Percentiles rank a stretch among this genome's conserved stretches.
phyloP scores from a whole-genome alignment of 2,329 filamentous ascomycete species.

The Aureobasidium lini region DNA sequence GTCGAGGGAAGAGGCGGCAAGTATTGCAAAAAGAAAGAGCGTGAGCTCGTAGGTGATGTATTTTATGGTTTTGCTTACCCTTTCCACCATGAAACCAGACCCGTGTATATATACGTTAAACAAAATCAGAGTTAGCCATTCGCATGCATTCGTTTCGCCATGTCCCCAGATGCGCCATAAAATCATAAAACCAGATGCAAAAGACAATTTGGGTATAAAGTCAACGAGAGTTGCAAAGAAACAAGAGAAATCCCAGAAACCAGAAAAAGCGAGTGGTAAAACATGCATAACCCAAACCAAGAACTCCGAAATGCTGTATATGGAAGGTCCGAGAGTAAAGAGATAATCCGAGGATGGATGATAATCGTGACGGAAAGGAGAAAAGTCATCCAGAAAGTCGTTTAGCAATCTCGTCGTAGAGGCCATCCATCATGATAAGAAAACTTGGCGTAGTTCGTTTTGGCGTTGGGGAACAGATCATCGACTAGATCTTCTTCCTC shows the following conservation, averaged over 20 bases:
- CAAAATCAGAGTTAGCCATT: background rate
- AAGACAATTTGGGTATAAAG: background rate
- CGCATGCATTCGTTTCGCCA: background rate
- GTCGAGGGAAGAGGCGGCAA: background rate
- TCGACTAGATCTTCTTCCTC: conserved; percentile 8
- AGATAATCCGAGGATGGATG: background rate
- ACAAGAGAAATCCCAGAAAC: background rate
- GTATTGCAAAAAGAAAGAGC: background rate
- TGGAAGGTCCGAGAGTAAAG: no score
- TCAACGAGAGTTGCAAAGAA: conserved; percentile 1
- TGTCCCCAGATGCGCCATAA: background rate
- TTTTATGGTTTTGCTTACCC: no score
- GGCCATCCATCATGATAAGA: background rate
- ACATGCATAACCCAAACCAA: background rate
- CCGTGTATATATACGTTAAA: background rate
- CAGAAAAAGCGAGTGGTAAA: background rate
- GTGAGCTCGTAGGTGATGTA: background rate
- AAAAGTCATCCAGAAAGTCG: background rate
- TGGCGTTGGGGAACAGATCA: background rate
- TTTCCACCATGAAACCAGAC: background rate
- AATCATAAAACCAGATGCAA: background rate
- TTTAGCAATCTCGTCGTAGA: background rate
- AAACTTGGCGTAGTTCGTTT: background rate
- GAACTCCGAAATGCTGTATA: background rate
- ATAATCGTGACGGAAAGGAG: background rate